Evolutionary conservation across 2,329 filamentous ascomycete species (phyloP), one percentile per base, ranked within the genome.

Genomic region (Nannizzia gypsea): DNA sequence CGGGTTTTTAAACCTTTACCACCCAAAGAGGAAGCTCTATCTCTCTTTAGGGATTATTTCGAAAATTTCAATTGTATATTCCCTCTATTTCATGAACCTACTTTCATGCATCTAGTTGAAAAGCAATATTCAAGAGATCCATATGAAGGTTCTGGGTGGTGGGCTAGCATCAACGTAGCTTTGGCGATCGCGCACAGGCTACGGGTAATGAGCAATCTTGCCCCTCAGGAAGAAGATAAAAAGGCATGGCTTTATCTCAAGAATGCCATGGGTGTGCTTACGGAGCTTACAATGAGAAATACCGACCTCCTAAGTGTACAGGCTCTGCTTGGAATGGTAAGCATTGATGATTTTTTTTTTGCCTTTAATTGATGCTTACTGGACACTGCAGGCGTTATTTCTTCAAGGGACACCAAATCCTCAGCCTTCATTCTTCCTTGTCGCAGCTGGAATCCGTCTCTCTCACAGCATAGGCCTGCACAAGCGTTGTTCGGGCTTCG

Each of bases 11-110:
- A 87, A 62, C 86, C 85, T 15, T 74, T 97, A 34, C 93, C 93
- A 2, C 80, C 88, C 0, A 95, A 95, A 72, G 80, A 85, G n/a
- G 91, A 96, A 74, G 89, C 90, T 0, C 73, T 95, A 63, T 95
- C 90, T 1, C 77, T 97, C 40, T 83, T 96, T 62, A 90, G 88
- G 72, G 93, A 99, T 72, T 99, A 87, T 69, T 99, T 99, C 66
- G 89, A 95, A 69, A 96, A 96, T 74, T 97, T 99, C 80, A 99
- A 99, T 77, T 93, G 90, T 83, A 92, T 97, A 83, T 96, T 97
- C 70, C 93, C 93, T 4, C 79, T 99, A 3, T 99, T 96, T 69
- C 93, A 99, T 72, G 91, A 96, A 72, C 91, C 92, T 0, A 97
- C 93, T 0, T 99, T 99, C 70, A 97, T 97, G 90, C 91, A 96